Evolutionary conservation across 1,284 basidiomycete genomes (phyloP), one percentile per base, ranked within the genome.

Genomic region (Moesziomyces sp.): DNA sequence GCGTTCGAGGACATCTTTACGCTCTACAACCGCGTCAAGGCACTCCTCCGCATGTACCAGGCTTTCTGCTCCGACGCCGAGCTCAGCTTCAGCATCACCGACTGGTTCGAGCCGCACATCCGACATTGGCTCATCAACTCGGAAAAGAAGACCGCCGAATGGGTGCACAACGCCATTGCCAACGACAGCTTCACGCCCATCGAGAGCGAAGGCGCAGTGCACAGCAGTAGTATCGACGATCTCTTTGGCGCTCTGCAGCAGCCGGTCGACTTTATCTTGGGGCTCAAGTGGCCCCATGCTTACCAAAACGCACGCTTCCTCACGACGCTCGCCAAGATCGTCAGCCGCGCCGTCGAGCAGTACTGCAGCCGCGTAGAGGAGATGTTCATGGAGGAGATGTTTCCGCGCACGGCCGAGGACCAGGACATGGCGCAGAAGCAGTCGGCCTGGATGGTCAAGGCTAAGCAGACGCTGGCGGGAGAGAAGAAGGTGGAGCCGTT

Each of bases 151-250:
- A 98, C 96, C 6, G 88, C 88, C 46, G 91, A 94, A 76, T 99
- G 97, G 97, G 94, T 97, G 11, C 59, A 70, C 59, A 80, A 78
- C 30, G 82, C 82, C 10, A 64, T 83, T 40, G 67, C 56, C 43
- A 66, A 63, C 45, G 82, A 84, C 53, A 46, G 52, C 5, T 83
- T 84, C 40, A 89, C 93, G 83, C 90, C 94, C 3, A 70, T 82
- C 53, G 80, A 79, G 26, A 74, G 66, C 52, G 92, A 94, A 77
- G 90, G 90, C 45, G 84, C 88, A 3, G 92, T 93, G 75, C 93
- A 97, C 80, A 96, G 93, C 80, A 95, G 94, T 42, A 98, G 95
- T 0, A 95, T 99, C 60, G 90, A 95, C 44, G 97, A 99, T 85
- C 87, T 99, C 1, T 97, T 98, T 80, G 94, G 93, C 61, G 97